These are phyloP conservation scores for Paspalum vaginatum DNA, from an alignment of 176 grass and related monocot genomes.

Conservation along the genomic window DNA sequence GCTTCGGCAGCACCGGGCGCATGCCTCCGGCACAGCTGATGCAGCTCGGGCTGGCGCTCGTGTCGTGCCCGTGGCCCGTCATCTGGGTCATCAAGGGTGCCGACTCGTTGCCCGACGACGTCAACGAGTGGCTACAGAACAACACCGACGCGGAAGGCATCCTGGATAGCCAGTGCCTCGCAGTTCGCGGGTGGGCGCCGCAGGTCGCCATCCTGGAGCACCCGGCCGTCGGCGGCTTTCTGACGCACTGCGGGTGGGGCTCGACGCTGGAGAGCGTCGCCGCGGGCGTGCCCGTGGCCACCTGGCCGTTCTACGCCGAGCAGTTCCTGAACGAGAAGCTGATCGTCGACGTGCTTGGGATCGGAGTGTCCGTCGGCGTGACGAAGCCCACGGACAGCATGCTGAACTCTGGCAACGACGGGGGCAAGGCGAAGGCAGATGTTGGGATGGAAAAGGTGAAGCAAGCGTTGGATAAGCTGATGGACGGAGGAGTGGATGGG, in stretches of 20 bases:
- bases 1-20: conserved; percentile 64
- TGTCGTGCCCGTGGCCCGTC: conserved; percentile 48
- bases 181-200: conserved; percentile 60
- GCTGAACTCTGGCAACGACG: background rate
- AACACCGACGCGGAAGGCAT: conserved; percentile 32
- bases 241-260: conserved; percentile 88
- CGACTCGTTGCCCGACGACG: conserved; percentile 34
- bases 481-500: conserved; percentile 45
- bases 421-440: background rate
- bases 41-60: conserved; percentile 56
- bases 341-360: conserved; percentile 54
- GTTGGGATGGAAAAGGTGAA: conserved; percentile 43
- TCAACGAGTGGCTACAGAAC: conserved; percentile 41
- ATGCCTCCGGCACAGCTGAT: conserved; percentile 49
- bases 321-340: conserved; percentile 78
- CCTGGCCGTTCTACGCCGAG: conserved; percentile 64
- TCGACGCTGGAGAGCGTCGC: conserved; percentile 63
- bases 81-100: conserved; percentile 64
- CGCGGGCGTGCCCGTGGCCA: conserved; percentile 48
- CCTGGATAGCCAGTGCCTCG: conserved; percentile 40
- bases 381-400: conserved; percentile 11
- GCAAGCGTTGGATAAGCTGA: conserved; percentile 33
- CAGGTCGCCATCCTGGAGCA: conserved; percentile 67
- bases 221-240: conserved; percentile 49
- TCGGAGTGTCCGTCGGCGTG: conserved; percentile 57